Evolutionary conservation across 2,329 filamentous ascomycete species (phyloP).

Genomic region (Apiospora pterosperma): DNA sequence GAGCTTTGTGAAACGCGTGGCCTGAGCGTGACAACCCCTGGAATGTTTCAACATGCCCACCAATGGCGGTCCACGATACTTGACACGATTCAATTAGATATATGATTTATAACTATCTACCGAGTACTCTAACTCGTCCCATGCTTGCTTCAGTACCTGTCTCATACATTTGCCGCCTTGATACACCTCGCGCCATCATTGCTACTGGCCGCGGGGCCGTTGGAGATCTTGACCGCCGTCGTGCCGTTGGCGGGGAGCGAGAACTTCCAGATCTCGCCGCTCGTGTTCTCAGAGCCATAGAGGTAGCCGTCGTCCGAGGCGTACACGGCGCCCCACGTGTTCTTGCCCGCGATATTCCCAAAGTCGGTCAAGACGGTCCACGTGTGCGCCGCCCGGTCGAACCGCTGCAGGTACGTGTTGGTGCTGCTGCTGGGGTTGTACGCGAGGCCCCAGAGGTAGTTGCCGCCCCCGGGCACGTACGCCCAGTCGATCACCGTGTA

Average conservation of each 20-base stretch:
- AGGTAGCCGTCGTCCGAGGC: conserved; percentile 13
- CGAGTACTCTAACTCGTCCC: too few species aligned
- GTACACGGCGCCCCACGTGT: conserved; percentile 15
- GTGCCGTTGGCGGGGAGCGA: conserved; percentile 7
- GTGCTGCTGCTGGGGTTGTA: not conserved
- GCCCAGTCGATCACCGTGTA: conserved; percentile 16
- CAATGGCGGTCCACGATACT: not conserved
- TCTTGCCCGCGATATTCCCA: conserved; percentile 9
- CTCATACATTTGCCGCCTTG: not conserved
- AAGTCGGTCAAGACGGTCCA: conserved; percentile 10
- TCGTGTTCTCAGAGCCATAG: conserved; percentile 17
- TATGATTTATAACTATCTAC: not conserved
- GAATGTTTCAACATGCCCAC: not conserved
- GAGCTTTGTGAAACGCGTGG: not conserved
- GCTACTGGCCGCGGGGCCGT: not conserved
- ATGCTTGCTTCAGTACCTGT: not conserved
- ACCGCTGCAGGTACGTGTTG: conserved; percentile 13
- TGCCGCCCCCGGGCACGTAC: conserved; percentile 13
- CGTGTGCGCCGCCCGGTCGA: conserved; percentile 6
- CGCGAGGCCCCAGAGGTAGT: conserved; percentile 15
- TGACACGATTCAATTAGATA: not conserved
- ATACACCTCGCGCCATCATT: conserved; percentile 12
- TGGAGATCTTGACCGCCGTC: conserved; percentile 1
- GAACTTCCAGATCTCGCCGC: conserved; percentile 19
- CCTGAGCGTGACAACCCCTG: not conserved